Base-by-base conservation (phyloP, 1,284 basidiomycete genomes). In the Cystobasidiaceae sp. region DNA sequence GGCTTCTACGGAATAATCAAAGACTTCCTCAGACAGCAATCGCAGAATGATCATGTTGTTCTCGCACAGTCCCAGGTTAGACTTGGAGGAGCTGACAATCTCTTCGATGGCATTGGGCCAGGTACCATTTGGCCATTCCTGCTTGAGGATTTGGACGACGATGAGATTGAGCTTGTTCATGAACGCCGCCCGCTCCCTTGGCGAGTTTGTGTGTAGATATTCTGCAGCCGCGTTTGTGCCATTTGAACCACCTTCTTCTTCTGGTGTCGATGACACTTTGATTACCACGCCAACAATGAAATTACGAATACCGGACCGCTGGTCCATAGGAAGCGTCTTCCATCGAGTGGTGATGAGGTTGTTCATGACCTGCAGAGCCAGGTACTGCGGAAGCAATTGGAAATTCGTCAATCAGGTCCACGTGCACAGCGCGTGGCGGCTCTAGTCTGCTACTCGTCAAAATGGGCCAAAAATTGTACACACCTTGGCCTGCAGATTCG, bases 91-190 rank as follows among this genome's bases (percentile, higher is more conserved):
- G 69, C 93, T 88, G 67, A 98, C 93, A 63, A 98, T 90, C 76
- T 98, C 96, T 7, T 92, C 87, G 75, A 98, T 97, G 81, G 98
- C 98, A 13, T 85, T 89, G 27, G 94, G 93, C 96, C 96, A 99
- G 75, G 97, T 93, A 77, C 97, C 92, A 4, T 8, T 41, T 17
- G 50, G 45, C 96, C 96, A 99, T 76, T 97, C 96, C 81, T 98
- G 96, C 80, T 98, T 99, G 71, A 99, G 82, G 69, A 99, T 97
- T 90, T 97, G 75, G 4, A 99, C 90, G 44, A 99, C 83, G 28
- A 94, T 93, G 51, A 97, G 82, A 77, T 99, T 97, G 70, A 99
- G 84, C 80, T 99, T 99, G 78, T 96, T 94, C 73, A 98, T 78
- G 75, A 93, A 97, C 6, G 90, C 90, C 82, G 91, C 97, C 80